Evolutionary conservation across 352 stramenopile genomes (phyloP), one percentile per base, ranked within the genome.

Genomic region (Phytophthora niederhauseri): DNA sequence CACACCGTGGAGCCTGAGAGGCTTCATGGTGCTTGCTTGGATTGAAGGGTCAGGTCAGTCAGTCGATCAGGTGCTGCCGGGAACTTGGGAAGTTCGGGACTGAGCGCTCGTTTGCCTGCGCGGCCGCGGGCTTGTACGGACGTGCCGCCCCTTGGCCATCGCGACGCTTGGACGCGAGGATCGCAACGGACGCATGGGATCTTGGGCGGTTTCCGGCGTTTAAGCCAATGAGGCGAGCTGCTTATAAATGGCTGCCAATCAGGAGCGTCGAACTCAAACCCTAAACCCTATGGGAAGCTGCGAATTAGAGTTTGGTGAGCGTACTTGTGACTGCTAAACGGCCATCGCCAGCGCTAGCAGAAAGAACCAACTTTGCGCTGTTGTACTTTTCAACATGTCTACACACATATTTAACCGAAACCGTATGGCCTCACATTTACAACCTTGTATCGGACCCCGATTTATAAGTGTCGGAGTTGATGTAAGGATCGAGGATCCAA

Each of bases 1-100:
- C 5, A 51, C 1, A 4, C 45, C 45, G 3, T 51, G 45, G 19
- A 14, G 45, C n/a, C n/a, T 5, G 7, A 51, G 2, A 0, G 45
- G 19, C 45, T 51, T 51, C 45, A 51, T 51, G 45, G 45, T 17
- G 9, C 45, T 51, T n/a, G 45, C 7, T 9, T 51, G 45, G 38
- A 8, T 20, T 46, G 38, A 46, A 46, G 45, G 45, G 45, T 51
- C 45, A 17, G 45, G 45, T 51, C 45, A 51, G 45, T 26, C 45
- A 51, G 45, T 51, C 45, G 45, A 51, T 51, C 45, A 51, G 45
- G 45, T 51, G 45, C 45, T 51, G 45, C 45, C 45, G 7, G 45
- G 45, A 51, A 51, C 19, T 51, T 8, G 45, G n/a, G 45, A 51
- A 51, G 45, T 51, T 51, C 45, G 45, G 45, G 45, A 51, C 45